These are phyloP conservation scores for Mangifera indica DNA, from an alignment of 345 rosid genomes.

Conservation along the genomic window DNA sequence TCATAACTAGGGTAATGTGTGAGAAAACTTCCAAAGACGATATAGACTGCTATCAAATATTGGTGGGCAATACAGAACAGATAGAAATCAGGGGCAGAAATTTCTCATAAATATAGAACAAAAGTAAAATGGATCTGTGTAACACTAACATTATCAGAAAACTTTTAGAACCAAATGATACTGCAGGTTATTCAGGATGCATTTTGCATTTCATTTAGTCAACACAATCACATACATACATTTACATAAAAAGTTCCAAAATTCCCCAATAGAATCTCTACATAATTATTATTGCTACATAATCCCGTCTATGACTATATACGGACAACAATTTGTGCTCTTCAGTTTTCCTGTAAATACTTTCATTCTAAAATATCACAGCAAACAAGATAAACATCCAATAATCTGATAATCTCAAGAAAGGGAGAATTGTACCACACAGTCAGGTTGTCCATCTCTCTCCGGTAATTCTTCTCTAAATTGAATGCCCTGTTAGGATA, in stretches of 20 bases:
- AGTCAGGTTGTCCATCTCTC: constrained; percentile 70
- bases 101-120: background rate
- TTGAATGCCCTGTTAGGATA: constrained; percentile 35
- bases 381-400: background rate
- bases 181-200: background rate
- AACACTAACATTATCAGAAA: background rate
- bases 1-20: background rate
- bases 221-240: background rate
- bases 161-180: background rate
- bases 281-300: background rate
- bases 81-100: background rate
- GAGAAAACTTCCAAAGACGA: background rate
- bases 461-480: constrained; percentile 64
- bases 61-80: background rate
- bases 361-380: constrained; percentile 6
- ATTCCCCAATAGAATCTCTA: background rate
- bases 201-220: background rate
- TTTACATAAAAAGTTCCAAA: background rate
- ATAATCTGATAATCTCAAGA: constrained; percentile 5
- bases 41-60: background rate
- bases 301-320: background rate
- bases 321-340: background rate
- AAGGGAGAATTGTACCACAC: constrained; percentile 47
- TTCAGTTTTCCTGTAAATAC: background rate
- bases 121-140: background rate